Conservation (phyloP, 352 stramenopile genomes). For the Phytophthora ohioensis region DNA sequence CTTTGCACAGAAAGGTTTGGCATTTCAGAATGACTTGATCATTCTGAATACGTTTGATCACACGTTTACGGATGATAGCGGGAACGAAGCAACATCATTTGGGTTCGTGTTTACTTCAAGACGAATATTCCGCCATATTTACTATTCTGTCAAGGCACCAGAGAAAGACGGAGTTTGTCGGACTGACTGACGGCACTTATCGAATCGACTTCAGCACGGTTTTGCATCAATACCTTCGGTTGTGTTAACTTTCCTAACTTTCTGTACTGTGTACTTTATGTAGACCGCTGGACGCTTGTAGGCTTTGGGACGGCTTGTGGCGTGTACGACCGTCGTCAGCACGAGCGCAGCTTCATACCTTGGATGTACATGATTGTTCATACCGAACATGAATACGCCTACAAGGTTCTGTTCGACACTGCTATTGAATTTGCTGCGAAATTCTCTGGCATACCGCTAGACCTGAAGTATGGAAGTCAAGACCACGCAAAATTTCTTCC, state of each 20-base stretch:
- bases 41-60: constrained; percentile 7
- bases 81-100: not conserved
- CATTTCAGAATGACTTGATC: constrained; percentile 4
- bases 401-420: not conserved
- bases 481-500: constrained; percentile 6
- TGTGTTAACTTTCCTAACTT: no score
- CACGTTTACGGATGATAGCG: not conserved
- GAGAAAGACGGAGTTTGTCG: not conserved
- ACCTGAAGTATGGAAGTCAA: constrained; percentile 1
- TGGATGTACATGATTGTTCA: constrained; percentile 4
- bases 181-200: not conserved
- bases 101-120: constrained; percentile 5
- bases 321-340: not conserved
- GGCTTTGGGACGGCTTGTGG: not conserved
- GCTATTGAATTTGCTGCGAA: not conserved
- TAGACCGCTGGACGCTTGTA: constrained; percentile 3
- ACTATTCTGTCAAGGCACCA: not conserved
- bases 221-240: no score
- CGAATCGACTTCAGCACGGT: constrained; percentile 1
- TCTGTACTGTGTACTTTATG: not conserved
- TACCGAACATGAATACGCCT: constrained; percentile 4
- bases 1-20: not conserved
- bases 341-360: not conserved
- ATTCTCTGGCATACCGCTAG: not conserved
- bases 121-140: not conserved